A percentile compares a stretch with the other conserved stretches of the same genome.
These are phyloP conservation scores for Monilinia fructigena DNA, from an alignment of 2,329 filamentous ascomycete genomes.

Conservation along the genomic window DNA sequence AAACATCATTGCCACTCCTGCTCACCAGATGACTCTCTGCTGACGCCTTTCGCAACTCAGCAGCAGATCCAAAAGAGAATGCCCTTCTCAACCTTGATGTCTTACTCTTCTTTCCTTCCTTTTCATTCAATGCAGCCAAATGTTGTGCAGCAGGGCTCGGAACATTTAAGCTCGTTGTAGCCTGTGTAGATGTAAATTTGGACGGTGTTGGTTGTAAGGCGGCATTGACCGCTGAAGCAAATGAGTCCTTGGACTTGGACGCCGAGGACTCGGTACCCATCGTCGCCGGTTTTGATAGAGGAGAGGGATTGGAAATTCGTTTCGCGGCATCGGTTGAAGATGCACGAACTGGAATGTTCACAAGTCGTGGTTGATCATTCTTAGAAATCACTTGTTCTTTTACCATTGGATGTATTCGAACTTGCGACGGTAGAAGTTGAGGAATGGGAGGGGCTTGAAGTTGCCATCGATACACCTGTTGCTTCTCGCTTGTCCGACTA, in stretches of 20 bases:
- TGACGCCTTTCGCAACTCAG: slow-evolving; percentile 78
- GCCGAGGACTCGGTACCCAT: slow-evolving; percentile 55
- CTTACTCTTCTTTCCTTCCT: slow-evolving; percentile 78
- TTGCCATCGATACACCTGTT: slow-evolving; percentile 44
- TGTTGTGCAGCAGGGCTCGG: slow-evolving; percentile 72
- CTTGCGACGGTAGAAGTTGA: slow-evolving; percentile 29
- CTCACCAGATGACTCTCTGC: slow-evolving; percentile 52
- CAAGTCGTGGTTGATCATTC: slow-evolving; percentile 54
- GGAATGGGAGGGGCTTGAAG: slow-evolving; percentile 46
- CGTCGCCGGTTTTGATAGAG: slow-evolving; percentile 68
- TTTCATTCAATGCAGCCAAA: slow-evolving; percentile 82
- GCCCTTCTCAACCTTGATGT: slow-evolving; percentile 82
- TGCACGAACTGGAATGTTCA: slow-evolving; percentile 59
- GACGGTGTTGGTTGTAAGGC: slow-evolving; percentile 38
- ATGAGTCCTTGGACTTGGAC: slow-evolving; percentile 46
- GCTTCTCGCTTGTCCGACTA: slow-evolving; percentile 61
- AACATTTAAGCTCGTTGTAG: slow-evolving; percentile 40
- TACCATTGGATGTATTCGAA: slow-evolving; percentile 40
- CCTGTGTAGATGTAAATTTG: slow-evolving; percentile 38
- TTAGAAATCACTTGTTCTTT: slow-evolving; percentile 45
- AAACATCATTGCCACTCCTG: slow-evolving; percentile 31
- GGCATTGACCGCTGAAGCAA: slow-evolving; percentile 41
- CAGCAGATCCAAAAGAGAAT: slow-evolving; percentile 94
- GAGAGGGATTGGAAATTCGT: slow-evolving; percentile 65
- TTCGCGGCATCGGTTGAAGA: slow-evolving; percentile 62